phyloP scores from a whole-genome alignment of 129 eudicot species.

The Pseudognaphalium luteoalbum region DNA sequence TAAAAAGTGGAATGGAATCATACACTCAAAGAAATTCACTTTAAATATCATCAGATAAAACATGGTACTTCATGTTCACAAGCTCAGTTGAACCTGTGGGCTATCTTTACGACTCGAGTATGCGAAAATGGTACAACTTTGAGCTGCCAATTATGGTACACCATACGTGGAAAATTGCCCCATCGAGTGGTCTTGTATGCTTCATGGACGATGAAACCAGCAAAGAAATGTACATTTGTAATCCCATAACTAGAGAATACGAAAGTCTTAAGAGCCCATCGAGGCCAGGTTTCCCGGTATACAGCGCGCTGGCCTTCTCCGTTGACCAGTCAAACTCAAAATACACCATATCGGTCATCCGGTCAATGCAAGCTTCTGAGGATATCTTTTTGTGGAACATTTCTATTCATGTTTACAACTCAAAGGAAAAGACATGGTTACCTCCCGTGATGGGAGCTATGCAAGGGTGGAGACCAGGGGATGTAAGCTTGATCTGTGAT shows the following conservation, averaged over 20 bases:
- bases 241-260: constrained; percentile 38
- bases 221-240: constrained; percentile 35
- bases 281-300: constrained; percentile 27
- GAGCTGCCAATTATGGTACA: constrained; percentile 43
- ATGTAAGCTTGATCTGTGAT: constrained; percentile 40
- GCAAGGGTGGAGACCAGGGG: constrained; percentile 57
- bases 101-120: constrained; percentile 44
- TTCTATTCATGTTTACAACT: constrained; percentile 39
- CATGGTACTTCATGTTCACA: constrained; percentile 64
- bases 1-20: constrained; percentile 46
- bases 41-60: constrained; percentile 24
- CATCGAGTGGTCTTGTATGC: constrained; percentile 49
- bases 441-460: constrained; percentile 36
- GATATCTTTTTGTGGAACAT: constrained; percentile 36
- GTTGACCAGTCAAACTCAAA: constrained; percentile 34
- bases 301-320: constrained; percentile 48
- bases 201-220: constrained; percentile 46
- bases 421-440: constrained; percentile 42
- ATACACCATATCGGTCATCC: constrained; percentile 40
- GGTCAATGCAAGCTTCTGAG: constrained; percentile 45
- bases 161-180: constrained; percentile 45
- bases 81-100: constrained; percentile 38
- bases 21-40: constrained; percentile 42
- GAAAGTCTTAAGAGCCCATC: constrained; percentile 36
- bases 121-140: constrained; percentile 43